Base-by-base conservation (phyloP, 495 filamentous ascomycete species). In the Arthonia radiata region DNA sequence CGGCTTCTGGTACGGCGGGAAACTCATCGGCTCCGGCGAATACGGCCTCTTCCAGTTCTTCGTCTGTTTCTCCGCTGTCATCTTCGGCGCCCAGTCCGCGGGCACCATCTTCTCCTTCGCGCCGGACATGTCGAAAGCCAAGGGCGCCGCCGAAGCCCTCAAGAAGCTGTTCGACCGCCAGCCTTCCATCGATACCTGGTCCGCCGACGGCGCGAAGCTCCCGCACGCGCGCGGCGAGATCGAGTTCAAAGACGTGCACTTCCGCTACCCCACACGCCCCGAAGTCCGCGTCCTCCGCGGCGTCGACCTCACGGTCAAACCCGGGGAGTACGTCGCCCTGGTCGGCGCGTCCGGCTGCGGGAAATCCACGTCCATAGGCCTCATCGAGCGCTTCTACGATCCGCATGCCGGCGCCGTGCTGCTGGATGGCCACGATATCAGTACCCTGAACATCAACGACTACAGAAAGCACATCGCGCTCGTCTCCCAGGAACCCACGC, bases 1-100 rank as follows among this genome's bases (percentile, higher is more conserved):
- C n/a, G 80, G 71, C 1, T 92, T 91, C 52, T 91, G 79, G 79
- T 91, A 86, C 38, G 82, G 82, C 26, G 81, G 80, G 17, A 69
- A 59, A 2, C 56, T 86, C 21, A 71, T 92, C 23, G 63, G 59
- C n/a, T 57, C 57, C 17, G 35, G 44, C 16, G 71, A 90, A 44
- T 67, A 67, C 35, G 78, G 50, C 30, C 59, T 77, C 41, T 70
- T 77, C 39, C 67, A 73, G 28, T 91, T 89, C 56, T 92, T 90
- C 47, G 51, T 91, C 32, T 75, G 72, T 34, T 91, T 81, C 51
- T 53, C 61, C 17, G 55, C 77, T 18, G 59, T 86, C 38, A 67
- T 83, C 29, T 83, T 81, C 37, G 75, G 77, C 35, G 64, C 77
- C 2, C 78, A 86, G 40, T 72, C 73, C 10, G 80, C 79, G 2